Conservation (phyloP, 192 early-diverging fungal species). For the Backusella psychrophila region DNA sequence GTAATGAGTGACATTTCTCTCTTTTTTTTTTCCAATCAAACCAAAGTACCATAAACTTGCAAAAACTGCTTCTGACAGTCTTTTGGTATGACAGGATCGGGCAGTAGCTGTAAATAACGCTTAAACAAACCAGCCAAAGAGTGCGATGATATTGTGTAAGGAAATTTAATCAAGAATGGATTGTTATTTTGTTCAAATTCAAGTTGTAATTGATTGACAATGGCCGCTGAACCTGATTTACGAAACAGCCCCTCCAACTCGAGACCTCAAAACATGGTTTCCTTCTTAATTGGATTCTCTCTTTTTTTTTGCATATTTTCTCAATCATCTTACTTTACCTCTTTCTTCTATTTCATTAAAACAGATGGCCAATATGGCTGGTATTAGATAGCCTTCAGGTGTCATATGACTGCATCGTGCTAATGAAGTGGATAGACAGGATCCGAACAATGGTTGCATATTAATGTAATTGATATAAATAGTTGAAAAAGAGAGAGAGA, state of each 20-base stretch:
- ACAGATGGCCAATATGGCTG: not conserved
- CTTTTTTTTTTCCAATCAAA: not conserved
- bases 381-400: not conserved
- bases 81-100: constrained; percentile 11
- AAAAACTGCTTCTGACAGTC: not conserved
- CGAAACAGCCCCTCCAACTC: constrained; percentile 5
- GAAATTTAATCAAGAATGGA: constrained; percentile 5
- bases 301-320: not conserved
- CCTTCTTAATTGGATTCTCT: not conserved
- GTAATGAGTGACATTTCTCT: not conserved
- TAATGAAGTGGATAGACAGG: not conserved
- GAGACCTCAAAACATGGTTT: not conserved
- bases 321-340: not conserved
- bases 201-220: constrained; percentile 4
- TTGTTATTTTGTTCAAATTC: not conserved
- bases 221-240: constrained; percentile 2
- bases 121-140: constrained; percentile 1
- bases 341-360: constrained; percentile 4
- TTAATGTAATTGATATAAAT: not conserved
- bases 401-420: constrained; percentile 3
- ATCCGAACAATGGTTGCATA: not conserved
- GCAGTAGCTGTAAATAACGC: constrained; percentile 7
- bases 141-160: not conserved
- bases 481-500: not conserved
- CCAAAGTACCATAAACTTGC: not conserved